Conservation (phyloP, 2,329 filamentous ascomycete species). For the Sporothrix sp. region DNA sequence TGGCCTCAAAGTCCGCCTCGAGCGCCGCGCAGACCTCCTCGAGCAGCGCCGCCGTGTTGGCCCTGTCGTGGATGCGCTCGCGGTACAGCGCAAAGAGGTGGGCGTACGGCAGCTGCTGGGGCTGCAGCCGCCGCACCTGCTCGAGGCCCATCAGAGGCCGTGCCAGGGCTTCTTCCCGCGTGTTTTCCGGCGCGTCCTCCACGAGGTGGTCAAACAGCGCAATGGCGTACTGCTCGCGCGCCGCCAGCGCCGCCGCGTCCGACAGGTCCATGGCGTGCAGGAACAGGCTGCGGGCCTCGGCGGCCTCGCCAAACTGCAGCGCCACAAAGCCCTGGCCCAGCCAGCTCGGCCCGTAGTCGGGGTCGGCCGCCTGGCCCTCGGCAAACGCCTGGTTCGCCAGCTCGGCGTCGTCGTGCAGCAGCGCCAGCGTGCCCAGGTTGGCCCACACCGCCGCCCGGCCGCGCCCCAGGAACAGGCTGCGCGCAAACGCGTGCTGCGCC, state of each 20-base stretch:
- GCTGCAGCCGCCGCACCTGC: conserved; percentile 64
- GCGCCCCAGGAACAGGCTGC: conserved; percentile 89
- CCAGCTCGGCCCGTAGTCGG: conserved; percentile 90
- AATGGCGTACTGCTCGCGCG: conserved; percentile 68
- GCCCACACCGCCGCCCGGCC: conserved; percentile 78
- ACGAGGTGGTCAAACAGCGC: conserved; percentile 77
- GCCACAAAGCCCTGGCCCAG: conserved; percentile 84
- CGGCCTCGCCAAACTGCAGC: conserved; percentile 59
- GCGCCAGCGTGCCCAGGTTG: conserved; percentile 77
- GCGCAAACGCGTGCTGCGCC: conserved; percentile 84
- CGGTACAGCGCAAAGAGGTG: conserved; percentile 74
- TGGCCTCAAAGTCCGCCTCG: conserved; percentile 75
- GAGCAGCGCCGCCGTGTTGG: conserved; percentile 53
- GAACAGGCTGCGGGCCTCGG: conserved; percentile 76
- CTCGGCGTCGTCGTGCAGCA: conserved; percentile 72
- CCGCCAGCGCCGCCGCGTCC: conserved; percentile 61
- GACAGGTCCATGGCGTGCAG: conserved; percentile 92
- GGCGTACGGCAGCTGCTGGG: conserved; percentile 59
- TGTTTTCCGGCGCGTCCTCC: conserved; percentile 23
- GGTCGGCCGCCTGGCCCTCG: conserved; percentile 84
- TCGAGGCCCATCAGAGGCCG: conserved; percentile 82
- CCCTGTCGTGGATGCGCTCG: conserved; percentile 65
- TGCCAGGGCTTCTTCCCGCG: conserved; percentile 57
- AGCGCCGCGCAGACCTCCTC: conserved; percentile 57
- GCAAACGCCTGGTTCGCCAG: conserved; percentile 89